These are phyloP conservation scores for Leccinum rimulosum DNA, from an alignment of 768 basidiomycete genomes.

Conservation along the genomic window DNA sequence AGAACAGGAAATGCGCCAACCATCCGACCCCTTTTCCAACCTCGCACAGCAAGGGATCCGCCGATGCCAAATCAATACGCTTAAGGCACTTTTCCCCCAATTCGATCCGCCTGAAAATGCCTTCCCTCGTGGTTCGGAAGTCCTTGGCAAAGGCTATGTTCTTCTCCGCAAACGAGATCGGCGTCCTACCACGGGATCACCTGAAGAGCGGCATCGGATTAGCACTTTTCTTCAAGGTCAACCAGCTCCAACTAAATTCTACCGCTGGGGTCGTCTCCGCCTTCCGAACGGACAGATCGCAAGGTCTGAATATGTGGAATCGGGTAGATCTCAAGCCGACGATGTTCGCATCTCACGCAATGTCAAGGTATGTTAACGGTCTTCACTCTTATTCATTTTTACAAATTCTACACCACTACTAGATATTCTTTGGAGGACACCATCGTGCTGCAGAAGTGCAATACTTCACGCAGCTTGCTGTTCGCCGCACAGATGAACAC, in stretches of 20 bases:
- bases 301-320: not conserved
- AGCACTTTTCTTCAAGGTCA: not conserved
- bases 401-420: too few species aligned
- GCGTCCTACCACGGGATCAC: not conserved
- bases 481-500: too few species aligned
- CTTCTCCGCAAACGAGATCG: not conserved
- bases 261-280: not conserved
- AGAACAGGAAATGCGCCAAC: not conserved
- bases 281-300: not conserved
- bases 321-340: not conserved
- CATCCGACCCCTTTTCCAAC: not conserved
- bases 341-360: not conserved
- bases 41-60: not conserved
- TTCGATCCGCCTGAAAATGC: not conserved
- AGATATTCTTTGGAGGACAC: not conserved
- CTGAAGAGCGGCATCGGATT: not conserved
- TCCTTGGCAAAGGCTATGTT: not conserved
- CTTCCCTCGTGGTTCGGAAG: not conserved
- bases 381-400: too few species aligned
- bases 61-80: not conserved
- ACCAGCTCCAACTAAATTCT: not conserved
- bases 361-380: not conserved
- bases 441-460: not conserved
- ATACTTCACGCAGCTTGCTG: too few species aligned
- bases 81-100: not conserved